These are phyloP conservation scores for Haplosporangium sp. DNA, from an alignment of 371 early-diverging fungal species.

Conservation along the genomic window DNA sequence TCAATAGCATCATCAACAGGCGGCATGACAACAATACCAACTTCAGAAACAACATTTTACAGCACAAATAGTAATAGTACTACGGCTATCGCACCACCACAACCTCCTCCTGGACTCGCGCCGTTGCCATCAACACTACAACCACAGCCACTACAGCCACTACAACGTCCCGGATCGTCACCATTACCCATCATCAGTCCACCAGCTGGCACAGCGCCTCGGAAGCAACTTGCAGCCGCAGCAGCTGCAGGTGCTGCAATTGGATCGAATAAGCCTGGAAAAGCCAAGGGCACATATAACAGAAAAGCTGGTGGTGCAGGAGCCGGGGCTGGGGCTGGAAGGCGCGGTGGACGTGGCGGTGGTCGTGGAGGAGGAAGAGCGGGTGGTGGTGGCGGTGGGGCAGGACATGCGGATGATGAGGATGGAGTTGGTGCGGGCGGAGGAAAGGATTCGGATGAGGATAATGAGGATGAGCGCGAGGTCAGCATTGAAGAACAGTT, in stretches of 20 bases:
- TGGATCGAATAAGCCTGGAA: constrained; percentile 23
- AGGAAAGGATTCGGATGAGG: constrained; percentile 48
- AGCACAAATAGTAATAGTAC: not conserved
- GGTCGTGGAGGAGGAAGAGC: constrained; percentile 17
- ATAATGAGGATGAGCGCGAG: constrained; percentile 73
- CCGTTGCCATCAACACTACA: not conserved
- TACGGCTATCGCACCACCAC: not conserved
- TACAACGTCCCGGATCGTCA: constrained; percentile 5
- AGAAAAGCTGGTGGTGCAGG: constrained; percentile 14
- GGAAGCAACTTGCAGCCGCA: constrained; percentile 43
- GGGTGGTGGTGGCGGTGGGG: constrained; percentile 12
- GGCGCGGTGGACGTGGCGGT: constrained; percentile 21
- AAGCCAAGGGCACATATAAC: constrained; percentile 30
- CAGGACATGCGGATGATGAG: constrained; percentile 14
- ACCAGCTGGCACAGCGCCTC: constrained; percentile 40
- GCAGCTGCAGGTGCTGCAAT: constrained; percentile 42
- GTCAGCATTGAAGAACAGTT: constrained; percentile 81
- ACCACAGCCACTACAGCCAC: constrained; percentile 16
- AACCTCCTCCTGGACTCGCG: not conserved
- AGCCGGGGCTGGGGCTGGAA: constrained; percentile 18
- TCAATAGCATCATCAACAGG: not conserved
- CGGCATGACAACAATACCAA: not conserved
- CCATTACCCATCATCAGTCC: constrained; percentile 20
- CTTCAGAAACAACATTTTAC: not conserved
- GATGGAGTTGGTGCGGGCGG: constrained; percentile 10